A percentile compares a stretch with the other conserved stretches of the same genome.
Conservation (phyloP, 768 basidiomycete genomes). For the Pleurotus djamor region DNA sequence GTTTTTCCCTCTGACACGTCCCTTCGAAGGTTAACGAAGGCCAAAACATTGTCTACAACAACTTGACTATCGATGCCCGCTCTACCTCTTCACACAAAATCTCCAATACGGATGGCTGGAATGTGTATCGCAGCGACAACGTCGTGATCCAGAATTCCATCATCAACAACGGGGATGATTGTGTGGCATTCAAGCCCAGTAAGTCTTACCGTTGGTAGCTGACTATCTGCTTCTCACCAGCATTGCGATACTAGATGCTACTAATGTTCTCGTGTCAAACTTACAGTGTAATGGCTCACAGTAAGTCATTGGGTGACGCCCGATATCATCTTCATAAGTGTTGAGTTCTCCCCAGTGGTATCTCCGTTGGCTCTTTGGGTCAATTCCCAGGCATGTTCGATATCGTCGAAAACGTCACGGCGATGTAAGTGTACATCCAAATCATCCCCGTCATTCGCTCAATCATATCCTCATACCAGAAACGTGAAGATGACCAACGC, state of each 20-base stretch:
- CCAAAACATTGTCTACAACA: constrained; percentile 40
- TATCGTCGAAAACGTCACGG: constrained; percentile 59
- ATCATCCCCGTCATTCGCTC: not conserved
- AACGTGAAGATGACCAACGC: constrained; percentile 62
- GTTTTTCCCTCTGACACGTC: not conserved
- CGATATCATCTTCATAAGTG: not conserved
- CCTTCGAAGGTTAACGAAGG: constrained; percentile 43
- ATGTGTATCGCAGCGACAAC: constrained; percentile 55
- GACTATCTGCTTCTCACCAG: not conserved
- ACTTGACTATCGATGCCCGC: constrained; percentile 42
- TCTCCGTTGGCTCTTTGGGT: constrained; percentile 55
- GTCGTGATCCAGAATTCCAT: constrained; percentile 46
- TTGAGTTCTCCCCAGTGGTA: constrained; percentile 27
- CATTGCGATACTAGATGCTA: constrained; percentile 30
- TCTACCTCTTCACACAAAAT: constrained; percentile 42
- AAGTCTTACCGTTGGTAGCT: constrained; percentile 3
- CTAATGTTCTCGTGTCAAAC: constrained; percentile 55
- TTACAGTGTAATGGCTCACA: constrained; percentile 60
- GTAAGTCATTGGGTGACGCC: constrained; percentile 23
- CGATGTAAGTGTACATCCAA: constrained; percentile 28
- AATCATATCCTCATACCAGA: constrained; percentile 18
- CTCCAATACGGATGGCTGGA: constrained; percentile 62
- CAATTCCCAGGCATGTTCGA: constrained; percentile 52
- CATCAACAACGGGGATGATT: constrained; percentile 57
- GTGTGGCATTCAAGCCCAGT: constrained; percentile 60